Conservation (phyloP, 164 flowering plant species). For the Umbellularia californica region DNA sequence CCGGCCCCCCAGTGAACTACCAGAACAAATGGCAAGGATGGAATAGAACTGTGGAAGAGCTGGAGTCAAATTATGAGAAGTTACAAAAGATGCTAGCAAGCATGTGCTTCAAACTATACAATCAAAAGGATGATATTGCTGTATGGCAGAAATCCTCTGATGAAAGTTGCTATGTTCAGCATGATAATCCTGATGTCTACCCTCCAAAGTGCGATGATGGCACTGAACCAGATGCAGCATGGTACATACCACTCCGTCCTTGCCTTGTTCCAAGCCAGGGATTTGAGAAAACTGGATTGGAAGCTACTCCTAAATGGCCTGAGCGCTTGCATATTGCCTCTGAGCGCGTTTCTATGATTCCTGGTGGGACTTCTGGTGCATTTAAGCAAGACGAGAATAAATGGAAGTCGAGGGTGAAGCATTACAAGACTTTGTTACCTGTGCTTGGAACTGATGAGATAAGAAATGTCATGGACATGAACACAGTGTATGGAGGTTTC, state of each 20-base stretch:
- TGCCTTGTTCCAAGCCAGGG: constrained; percentile 71
- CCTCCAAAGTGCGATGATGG: constrained; percentile 89
- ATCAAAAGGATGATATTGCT: constrained; percentile 86
- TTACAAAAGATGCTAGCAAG: constrained; percentile 68
- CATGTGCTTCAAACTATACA: constrained; percentile 82
- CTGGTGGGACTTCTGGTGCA: constrained; percentile 63
- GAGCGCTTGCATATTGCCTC: constrained; percentile 64
- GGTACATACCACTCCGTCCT: constrained; percentile 87
- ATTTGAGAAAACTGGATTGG: constrained; percentile 39
- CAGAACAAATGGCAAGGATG: constrained; percentile 88
- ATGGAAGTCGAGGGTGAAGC: constrained; percentile 80
- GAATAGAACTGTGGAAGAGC: constrained; percentile 91
- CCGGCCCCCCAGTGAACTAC: constrained; percentile 98
- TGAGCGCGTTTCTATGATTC: constrained; percentile 60
- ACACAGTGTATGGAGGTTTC: constrained; percentile 88
- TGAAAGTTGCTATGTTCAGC: constrained; percentile 55
- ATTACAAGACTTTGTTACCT: constrained; percentile 82
- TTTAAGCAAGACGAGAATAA: constrained; percentile 86
- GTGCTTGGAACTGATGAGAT: constrained; percentile 76
- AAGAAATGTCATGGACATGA: constrained; percentile 97
- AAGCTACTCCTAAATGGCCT: constrained; percentile 78
- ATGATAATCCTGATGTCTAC: constrained; percentile 45
- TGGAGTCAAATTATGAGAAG: constrained; percentile 77
- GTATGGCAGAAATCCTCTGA: constrained; percentile 88
- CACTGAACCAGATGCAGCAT: constrained; percentile 78